These are phyloP conservation scores for Trypanosoma avium DNA, from an alignment of 208 protist species.

Conservation along the genomic window DNA sequence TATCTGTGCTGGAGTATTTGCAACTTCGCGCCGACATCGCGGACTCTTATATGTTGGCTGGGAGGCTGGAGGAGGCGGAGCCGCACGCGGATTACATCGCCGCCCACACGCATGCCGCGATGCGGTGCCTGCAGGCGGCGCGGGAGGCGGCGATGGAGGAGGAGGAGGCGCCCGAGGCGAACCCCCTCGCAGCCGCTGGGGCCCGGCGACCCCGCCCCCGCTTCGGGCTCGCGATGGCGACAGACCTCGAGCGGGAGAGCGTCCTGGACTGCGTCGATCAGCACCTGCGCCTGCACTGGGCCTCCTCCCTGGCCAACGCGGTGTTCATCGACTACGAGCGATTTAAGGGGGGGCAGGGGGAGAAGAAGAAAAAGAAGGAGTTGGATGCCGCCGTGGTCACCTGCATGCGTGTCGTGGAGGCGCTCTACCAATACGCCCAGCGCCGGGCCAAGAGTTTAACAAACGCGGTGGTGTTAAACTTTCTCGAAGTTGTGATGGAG, in stretches of 20 bases:
- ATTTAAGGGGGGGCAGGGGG: slow-evolving; percentile 11
- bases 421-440: slow-evolving; percentile 3
- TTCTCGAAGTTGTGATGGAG: slow-evolving; percentile 15
- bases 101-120: slow-evolving; percentile 7
- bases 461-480: slow-evolving; percentile 18
- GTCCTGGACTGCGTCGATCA: slow-evolving; percentile 26
- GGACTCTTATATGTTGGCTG: slow-evolving; percentile 28
- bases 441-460: slow-evolving; percentile 18
- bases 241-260: slow-evolving; percentile 11
- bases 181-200: no score
- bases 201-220: no score
- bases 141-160: neutral
- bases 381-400: slow-evolving; percentile 15
- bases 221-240: neutral
- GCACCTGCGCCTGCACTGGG: slow-evolving; percentile 26
- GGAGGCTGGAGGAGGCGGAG: slow-evolving; percentile 15
- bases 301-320: slow-evolving; percentile 17
- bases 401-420: slow-evolving; percentile 8
- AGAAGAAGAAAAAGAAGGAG: slow-evolving; percentile 30
- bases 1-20: slow-evolving; percentile 33
- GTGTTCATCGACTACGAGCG: slow-evolving; percentile 13
- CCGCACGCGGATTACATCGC: slow-evolving; percentile 21
- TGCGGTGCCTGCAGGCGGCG: slow-evolving; percentile 10
- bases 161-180: no score
- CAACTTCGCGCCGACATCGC: slow-evolving; percentile 31